Evolutionary conservation across 371 early-diverging fungal species (phyloP).

Genomic region (Basidiobolus meristosporus): DNA sequence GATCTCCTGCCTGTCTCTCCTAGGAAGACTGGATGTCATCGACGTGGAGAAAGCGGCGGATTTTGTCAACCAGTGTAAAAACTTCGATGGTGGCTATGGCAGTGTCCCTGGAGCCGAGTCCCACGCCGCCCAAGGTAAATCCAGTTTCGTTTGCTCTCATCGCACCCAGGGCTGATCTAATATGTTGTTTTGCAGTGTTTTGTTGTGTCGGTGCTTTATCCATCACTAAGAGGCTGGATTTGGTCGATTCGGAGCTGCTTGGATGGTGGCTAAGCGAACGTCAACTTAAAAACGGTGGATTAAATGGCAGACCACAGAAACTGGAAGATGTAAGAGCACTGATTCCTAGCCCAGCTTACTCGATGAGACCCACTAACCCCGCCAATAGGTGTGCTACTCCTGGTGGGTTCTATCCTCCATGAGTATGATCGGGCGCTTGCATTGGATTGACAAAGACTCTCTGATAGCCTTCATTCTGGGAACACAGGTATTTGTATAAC

Average conservation of each 20-base stretch:
- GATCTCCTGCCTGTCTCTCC: constrained; percentile 47
- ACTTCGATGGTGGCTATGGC: constrained; percentile 97
- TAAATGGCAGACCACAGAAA: constrained; percentile 96
- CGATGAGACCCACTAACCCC: neutral
- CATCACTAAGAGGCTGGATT: constrained; percentile 41
- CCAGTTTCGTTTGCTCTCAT: neutral
- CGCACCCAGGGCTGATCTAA: neutral
- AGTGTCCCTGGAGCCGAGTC: constrained; percentile 83
- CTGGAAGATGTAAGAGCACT: constrained; percentile 79
- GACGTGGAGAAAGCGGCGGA: constrained; percentile 49
- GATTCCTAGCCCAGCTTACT: neutral
- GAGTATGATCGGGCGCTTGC: constrained; percentile 54
- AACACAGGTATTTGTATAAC: constrained; percentile 41
- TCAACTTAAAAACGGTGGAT: constrained; percentile 84
- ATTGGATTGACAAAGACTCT: constrained; percentile 74
- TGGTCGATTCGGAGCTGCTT: constrained; percentile 55
- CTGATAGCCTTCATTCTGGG: constrained; percentile 63
- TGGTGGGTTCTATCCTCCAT: constrained; percentile 96
- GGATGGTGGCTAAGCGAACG: constrained; percentile 89
- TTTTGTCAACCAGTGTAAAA: constrained; percentile 67
- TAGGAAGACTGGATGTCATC: constrained; percentile 49
- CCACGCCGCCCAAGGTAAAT: constrained; percentile 72
- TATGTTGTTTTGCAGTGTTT: constrained; percentile 41
- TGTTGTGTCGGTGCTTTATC: constrained; percentile 84
- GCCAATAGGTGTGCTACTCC: constrained; percentile 77